Evolutionary conservation across 1,284 basidiomycete species (phyloP), one percentile per base, ranked within the genome.

Genomic region (Pisolithus thermaeus): DNA sequence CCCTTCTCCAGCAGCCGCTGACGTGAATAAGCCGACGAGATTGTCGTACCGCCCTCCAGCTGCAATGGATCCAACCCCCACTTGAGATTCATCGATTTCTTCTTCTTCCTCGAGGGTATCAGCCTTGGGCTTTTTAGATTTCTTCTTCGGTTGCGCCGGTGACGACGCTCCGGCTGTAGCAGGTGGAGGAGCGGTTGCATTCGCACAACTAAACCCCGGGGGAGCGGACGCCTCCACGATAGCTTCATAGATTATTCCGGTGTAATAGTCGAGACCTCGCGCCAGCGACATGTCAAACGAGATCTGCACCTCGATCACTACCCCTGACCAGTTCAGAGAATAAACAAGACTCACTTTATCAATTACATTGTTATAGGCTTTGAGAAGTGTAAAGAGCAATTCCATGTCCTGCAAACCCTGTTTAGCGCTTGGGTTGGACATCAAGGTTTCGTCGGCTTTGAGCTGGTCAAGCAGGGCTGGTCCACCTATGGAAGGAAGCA

Each of bases 161-260:
- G 68, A 45, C 37, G 64, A 42, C 3, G 68, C 55, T 12, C 68
- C 51, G 12, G 70, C 62, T 18, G 71, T 59, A 9, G 68, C 55
- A 8, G 70, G 61, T 8, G 75, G 62, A 1, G 76, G 68, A 7
- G 79, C 77, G 39, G 77, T 64, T 6, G 77, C 71, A 62, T 80
- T 73, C 57, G 78, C 72, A 22, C 72, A 58, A 56, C 78, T 76
- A 73, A 90, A 82, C 7, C 83, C 82, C 1, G 96, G 92, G 1
- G 96, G 94, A 0, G 95, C 94, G 8, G 94, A 97, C 1, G 85
- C 91, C 61, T 92, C 92, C 23, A 93, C 91, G 60, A 94, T 81
- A 39, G 93, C 97, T 72, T 99, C 97, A 74, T 97, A 98, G 68
- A 99, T 99, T 64, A 99, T 86, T 38, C 97, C 96, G 1, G 96